Conservation (phyloP, 192 early-diverging fungal species). For the Backusella australiensis region DNA sequence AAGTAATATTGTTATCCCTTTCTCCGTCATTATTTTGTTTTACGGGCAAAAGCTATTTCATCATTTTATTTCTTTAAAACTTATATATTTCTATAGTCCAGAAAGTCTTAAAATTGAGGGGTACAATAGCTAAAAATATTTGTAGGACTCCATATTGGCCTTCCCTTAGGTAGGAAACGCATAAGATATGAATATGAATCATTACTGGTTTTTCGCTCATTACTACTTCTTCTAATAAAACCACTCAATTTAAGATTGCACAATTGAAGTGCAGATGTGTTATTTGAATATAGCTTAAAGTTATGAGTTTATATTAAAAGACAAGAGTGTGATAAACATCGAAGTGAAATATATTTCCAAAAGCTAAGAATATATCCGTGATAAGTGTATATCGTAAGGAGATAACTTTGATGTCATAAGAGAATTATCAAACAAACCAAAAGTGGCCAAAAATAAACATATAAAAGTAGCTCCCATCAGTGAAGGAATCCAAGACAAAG, state of each 20-base stretch:
- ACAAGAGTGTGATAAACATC: neutral
- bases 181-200: neutral
- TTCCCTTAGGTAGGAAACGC: neutral
- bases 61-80: neutral
- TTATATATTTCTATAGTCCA: too few relatives aligned
- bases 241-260: neutral
- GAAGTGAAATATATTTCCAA: neutral
- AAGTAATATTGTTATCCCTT: neutral
- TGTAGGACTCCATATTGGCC: neutral
- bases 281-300: neutral
- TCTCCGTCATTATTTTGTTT: neutral
- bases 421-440: neutral
- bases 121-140: neutral
- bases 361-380: neutral
- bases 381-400: neutral
- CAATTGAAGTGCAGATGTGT: neutral
- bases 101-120: neutral
- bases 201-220: neutral
- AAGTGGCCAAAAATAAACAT: neutral
- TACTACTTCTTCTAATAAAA: neutral
- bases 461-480: neutral
- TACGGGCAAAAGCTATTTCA: neutral
- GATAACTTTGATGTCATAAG: neutral
- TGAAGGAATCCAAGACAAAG: neutral
- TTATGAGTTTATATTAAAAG: neutral